Evolutionary conservation across 1,284 basidiomycete genomes (phyloP), one percentile per base, ranked within the genome.

Genomic region (Nidula niveotomentosa): DNA sequence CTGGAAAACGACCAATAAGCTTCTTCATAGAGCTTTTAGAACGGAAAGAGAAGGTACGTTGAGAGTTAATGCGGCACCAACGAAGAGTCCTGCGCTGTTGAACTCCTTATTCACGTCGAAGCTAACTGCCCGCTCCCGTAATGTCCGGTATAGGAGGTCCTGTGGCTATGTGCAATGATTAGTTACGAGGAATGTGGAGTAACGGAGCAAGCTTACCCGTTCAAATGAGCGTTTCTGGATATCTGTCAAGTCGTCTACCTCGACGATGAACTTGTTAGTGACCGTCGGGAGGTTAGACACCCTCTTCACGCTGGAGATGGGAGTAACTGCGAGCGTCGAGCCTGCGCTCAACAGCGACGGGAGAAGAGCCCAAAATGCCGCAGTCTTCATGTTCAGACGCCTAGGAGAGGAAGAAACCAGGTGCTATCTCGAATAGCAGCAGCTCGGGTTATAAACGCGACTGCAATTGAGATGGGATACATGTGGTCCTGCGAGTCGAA

Each of bases 231-330:
- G 68, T 58, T 75, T 77, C 36, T 60, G 66, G 43, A 79, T 73
- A 51, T 71, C 66, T 17, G 73, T 66, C 8, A 70, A 56, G 17
- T 61, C 62, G 12, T 76, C 72, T 10, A 83, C 73, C 59, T 84
- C 81, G 39, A 84, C 69, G 48, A 83, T 81, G 61, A 80, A 81
- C 62, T 73, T 77, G 67, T 80, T 80, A 34, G 75, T 65, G n/a
- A 79, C 66, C 30, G 58, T 70, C 41, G 67, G 67, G 37, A 70
- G 60, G 53, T 66, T 73, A 30, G 71, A 67, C 9, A 66, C 69
- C 49, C 66, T 68, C 61, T 72, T 64, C 49, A 77, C 63, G 55
- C 62, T 65, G 17, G 58, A 61, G 41, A 59, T 55, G 30, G 51
- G 52, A 33, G 56, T 34, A 23, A 56, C 55, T 30, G 58, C 61